A percentile compares a stretch with the other conserved stretches of the same genome.
phyloP scores from a whole-genome alignment of 2,329 filamentous ascomycete species.

The Sclerotinia trifoliorum region DNA sequence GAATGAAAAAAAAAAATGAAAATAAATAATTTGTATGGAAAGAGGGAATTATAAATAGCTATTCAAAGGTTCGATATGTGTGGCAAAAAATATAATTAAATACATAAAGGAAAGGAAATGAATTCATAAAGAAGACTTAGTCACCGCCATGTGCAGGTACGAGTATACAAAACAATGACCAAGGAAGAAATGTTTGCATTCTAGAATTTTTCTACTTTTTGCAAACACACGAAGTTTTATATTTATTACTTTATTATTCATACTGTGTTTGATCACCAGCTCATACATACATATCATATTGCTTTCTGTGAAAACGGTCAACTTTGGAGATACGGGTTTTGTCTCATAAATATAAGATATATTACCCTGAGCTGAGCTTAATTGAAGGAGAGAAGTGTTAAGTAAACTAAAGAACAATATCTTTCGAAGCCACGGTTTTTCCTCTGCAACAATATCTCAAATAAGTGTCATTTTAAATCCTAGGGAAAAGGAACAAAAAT shows the following conservation, averaged over 20 bases:
- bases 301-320: neutral
- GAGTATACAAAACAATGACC: neutral
- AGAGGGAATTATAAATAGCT: neutral
- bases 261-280: neutral
- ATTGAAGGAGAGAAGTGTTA: neutral
- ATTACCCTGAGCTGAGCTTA: neutral
- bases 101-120: neutral
- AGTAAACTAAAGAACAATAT: neutral
- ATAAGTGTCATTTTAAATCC: neutral
- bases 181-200: neutral
- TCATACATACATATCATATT: too few relatives aligned
- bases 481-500: neutral
- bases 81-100: neutral
- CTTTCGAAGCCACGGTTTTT: neutral
- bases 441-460: neutral
- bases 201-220: neutral
- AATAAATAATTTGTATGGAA: neutral
- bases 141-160: neutral
- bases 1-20: neutral
- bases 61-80: neutral
- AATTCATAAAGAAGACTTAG: slow-evolving; percentile 1
- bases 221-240: neutral
- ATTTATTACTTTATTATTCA: slow-evolving; percentile 3
- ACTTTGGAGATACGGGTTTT: neutral
- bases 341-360: neutral